Percentiles rank a stretch among this genome's conserved stretches.
These are phyloP conservation scores for Blastobotrys serpentis DNA, from an alignment of 1,139 yeast species.

Conservation along the genomic window DNA sequence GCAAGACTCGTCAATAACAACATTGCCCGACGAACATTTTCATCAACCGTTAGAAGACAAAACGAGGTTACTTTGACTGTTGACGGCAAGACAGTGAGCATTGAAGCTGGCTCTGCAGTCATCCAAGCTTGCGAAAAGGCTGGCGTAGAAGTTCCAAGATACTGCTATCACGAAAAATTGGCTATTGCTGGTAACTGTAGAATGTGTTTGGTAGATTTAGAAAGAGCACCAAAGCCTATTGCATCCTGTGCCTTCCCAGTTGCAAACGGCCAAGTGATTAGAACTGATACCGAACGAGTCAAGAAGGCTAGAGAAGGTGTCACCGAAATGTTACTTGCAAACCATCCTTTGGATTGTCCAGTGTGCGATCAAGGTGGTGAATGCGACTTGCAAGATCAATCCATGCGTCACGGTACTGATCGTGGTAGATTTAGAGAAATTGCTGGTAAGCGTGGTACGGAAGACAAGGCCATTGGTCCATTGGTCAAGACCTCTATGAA, in stretches of 20 bases:
- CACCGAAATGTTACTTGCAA: conserved; percentile 82
- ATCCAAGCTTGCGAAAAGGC: conserved; percentile 93
- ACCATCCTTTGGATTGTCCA: conserved; percentile 92
- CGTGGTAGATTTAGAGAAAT: conserved; percentile 83
- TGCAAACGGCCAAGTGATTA: conserved; percentile 83
- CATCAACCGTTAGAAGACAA: conserved; percentile 29
- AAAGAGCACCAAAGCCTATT: conserved; percentile 84
- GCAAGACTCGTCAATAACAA: conserved; percentile 11
- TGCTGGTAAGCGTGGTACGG: conserved; percentile 85
- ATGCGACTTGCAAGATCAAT: conserved; percentile 89
- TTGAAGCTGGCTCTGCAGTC: conserved; percentile 85
- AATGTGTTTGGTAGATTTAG: conserved; percentile 90
- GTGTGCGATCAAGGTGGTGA: conserved; percentile 95
- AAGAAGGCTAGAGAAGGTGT: conserved; percentile 88
- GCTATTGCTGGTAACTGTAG: conserved; percentile 95
- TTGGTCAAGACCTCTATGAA: conserved; percentile 89
- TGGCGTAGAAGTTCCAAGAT: conserved; percentile 83
- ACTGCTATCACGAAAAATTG: conserved; percentile 88
- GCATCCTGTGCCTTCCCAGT: conserved; percentile 94
- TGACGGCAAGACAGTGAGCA: conserved; percentile 73
- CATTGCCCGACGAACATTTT: conserved; percentile 30
- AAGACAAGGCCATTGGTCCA: conserved; percentile 88
- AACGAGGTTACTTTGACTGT: conserved; percentile 74
- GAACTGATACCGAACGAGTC: conserved; percentile 76
- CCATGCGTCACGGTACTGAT: conserved; percentile 80